Conservation (phyloP, 257 asterid species). For the Solanum peruvianum region DNA sequence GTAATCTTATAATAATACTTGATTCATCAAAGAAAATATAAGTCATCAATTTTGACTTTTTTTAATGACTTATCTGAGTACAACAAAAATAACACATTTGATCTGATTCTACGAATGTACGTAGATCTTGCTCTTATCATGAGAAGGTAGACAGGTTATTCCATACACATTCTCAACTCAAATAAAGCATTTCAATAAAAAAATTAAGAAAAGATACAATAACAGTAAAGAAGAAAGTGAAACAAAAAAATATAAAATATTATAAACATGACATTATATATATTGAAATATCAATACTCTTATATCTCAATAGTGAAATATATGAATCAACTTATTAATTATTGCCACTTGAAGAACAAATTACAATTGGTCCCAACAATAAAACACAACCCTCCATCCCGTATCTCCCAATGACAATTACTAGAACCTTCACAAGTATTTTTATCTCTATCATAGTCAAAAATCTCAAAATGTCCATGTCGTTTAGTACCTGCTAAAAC, state of each 20-base stretch:
- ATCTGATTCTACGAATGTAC: no score
- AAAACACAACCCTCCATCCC: background rate
- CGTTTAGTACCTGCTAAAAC: background rate
- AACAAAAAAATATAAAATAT: no score
- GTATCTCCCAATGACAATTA: background rate
- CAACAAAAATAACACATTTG: background rate
- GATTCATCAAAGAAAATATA: background rate
- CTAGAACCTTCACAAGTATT: background rate
- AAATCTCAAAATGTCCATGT: background rate
- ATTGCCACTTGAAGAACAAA: background rate
- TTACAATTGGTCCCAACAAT: background rate
- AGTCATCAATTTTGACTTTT: no score
- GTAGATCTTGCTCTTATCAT: no score
- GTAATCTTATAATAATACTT: no score
- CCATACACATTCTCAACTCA: no score
- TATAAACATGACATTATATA: no score
- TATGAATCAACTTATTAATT: background rate
- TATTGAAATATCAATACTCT: background rate
- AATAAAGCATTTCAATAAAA: no score
- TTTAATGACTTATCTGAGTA: no score
- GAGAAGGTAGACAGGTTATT: no score
- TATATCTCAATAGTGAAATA: background rate
- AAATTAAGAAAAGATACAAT: no score
- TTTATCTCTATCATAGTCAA: background rate
- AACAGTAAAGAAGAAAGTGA: no score